Evolutionary conservation across 2,329 filamentous ascomycete species (phyloP), one percentile per base, ranked within the genome.

Genomic region (Monosporascus ibericus): DNA sequence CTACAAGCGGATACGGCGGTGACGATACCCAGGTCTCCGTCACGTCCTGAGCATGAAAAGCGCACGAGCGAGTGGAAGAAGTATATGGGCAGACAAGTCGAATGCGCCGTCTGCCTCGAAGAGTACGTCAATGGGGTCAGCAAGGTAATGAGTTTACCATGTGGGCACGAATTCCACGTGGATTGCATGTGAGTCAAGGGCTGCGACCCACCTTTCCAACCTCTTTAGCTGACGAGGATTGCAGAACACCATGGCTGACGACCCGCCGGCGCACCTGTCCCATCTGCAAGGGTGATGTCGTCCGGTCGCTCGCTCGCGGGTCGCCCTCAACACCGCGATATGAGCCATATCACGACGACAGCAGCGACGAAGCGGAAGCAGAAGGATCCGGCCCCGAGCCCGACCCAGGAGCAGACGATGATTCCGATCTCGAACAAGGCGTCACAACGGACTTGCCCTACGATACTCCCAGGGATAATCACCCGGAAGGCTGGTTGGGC

Each of bases 271-370:
- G 94, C 57, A 99, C 94, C n/a, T 99, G 94, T 64, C 94, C 94
- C 1, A 97, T 99, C 55, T 99, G 94, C 75, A 99, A 99, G 74
- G 91, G 92, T 48, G 94, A 99, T 66, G 94, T 99, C 37, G 92
- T 99, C 17, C 76, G 81, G 30, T 85, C 81, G 8, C 70, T 90
- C 58, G 79, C 84, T 18, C 77, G 75, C 34, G 75, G 77, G 9
- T 72, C 75, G 15, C 70, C 77, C 6, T 79, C 77, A 3, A 74
- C 71, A 40, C 77, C 78, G 17, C 71, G 76, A 34, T 81, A 81
- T 53, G 79, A 80, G 46, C 71, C 77, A 2, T 82, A 81, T 54
- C 75, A 70, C n/a, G 79, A 81, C 51, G 77, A 79, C 47, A 74
- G 72, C 24, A 74, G 79, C 36, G 73, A 78, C 1, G 76, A 73